Conservation (phyloP, 768 basidiomycete genomes). For the Pisolithus albus region DNA sequence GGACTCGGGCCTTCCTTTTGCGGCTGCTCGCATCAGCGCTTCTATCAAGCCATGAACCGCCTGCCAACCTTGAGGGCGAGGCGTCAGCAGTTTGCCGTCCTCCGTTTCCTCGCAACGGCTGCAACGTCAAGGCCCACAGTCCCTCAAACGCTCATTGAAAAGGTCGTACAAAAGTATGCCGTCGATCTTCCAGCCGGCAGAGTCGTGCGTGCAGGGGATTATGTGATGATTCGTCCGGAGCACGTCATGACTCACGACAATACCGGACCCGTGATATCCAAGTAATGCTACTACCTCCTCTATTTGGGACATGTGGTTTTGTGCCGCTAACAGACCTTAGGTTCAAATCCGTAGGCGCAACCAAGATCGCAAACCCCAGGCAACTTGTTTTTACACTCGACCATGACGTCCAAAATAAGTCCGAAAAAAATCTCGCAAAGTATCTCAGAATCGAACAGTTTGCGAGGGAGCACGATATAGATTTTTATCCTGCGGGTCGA, state of each 20-base stretch:
- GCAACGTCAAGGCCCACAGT: conserved; percentile 22
- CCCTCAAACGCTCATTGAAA: conserved; percentile 91
- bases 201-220: conserved; percentile 88
- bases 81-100: not conserved
- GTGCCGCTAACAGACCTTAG: conserved; percentile 32
- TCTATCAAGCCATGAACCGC: conserved; percentile 10
- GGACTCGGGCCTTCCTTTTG: not conserved
- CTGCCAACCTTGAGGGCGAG: conserved; percentile 5
- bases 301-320: conserved; percentile 2
- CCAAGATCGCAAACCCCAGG: conserved; percentile 64
- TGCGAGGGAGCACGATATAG: conserved; percentile 75
- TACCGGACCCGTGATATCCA: conserved; percentile 95
- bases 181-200: conserved; percentile 81
- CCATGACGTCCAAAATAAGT: conserved; percentile 96
- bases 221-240: conserved; percentile 98
- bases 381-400: conserved; percentile 97
- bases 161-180: conserved; percentile 95
- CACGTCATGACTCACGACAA: conserved; percentile 99
- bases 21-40: not conserved
- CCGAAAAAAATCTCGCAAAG: conserved; percentile 83
- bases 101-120: conserved; percentile 29
- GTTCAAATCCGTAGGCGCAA: conserved; percentile 93
- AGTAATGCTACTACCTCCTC: conserved; percentile 44
- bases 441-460: conserved; percentile 90
- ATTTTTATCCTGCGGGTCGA: conserved; percentile 96